Percentiles rank a stretch among this genome's conserved stretches.
phyloP scores from a whole-genome alignment of 2,329 filamentous ascomycete species.

The Exophiala mesophila region DNA sequence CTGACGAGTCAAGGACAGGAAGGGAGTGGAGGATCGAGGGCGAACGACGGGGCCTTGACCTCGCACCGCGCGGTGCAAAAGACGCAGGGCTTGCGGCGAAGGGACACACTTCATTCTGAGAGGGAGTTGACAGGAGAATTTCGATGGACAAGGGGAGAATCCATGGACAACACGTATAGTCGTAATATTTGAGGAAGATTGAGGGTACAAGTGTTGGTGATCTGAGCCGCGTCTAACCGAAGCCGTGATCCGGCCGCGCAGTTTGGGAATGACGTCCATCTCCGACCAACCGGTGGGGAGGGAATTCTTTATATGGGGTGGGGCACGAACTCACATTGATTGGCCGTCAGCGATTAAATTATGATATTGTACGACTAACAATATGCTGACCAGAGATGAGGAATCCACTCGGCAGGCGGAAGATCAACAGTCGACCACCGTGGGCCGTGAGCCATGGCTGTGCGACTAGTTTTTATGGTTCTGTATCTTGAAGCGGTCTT shows the following conservation, averaged over 20 bases:
- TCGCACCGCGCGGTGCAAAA: slow-evolving; percentile 10
- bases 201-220: background rate
- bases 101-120: slow-evolving; percentile 19
- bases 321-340: no score
- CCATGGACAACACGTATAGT: background rate
- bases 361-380: no score
- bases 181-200: background rate
- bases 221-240: background rate
- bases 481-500: no score
- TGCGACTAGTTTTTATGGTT: no score
- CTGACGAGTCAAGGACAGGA: slow-evolving; percentile 13
- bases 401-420: no score
- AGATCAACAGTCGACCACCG: no score
- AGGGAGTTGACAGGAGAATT: background rate
- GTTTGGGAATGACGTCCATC: background rate
- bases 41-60: slow-evolving; percentile 1
- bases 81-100: slow-evolving; percentile 18
- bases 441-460: no score
- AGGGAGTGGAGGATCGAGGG: slow-evolving; percentile 15
- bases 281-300: background rate
- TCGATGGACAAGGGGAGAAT: background rate
- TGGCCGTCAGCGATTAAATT: no score
- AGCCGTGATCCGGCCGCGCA: background rate
- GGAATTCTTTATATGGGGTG: no score
- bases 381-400: no score